Base-by-base conservation (phyloP, 2,329 filamentous ascomycete species). In the Diaporthe ampelina region DNA sequence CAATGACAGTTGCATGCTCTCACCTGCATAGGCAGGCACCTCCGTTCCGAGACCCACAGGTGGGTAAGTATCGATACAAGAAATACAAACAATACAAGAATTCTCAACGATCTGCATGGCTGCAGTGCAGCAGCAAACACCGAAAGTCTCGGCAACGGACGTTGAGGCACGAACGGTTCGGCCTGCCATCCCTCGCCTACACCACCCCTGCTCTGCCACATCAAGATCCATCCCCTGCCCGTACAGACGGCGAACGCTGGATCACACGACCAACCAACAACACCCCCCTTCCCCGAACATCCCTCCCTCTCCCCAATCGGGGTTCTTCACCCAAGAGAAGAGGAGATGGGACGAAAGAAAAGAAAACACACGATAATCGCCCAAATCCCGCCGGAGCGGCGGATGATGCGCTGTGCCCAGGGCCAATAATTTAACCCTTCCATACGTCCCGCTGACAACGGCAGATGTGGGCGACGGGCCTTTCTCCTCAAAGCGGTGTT, bases 311-410 rank as follows among this genome's bases (percentile, higher is more conserved):
- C 8, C 32, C 61, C 61, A 65, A 65, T 50, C 43, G 61, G 45
- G 43, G 26, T 35, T 13, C 21, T 50, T 10, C 2, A n/a, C 21
- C 45, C 45, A 21, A 21, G 6, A 5, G 19, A 10, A 8, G n/a
- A 29, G 32, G 11, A 67, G 63, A 52, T 37, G 29, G 48, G 45
- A 67, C 29, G 61, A 52, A 59, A 43, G 15, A 35, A 13, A 65
- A 32, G n/a, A 13, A 65, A 48, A 37, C 35, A 11, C 35, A 37
- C 9, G 11, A 37, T 11, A 37, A 5, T 29, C 40, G 3, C 5
- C 43, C 43, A 67, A 19, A 37, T 35, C 29, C 26, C 40, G 40
- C 40, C 59, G 40, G 8, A 11, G 8, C 35, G n/a, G 15, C 21
- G 15, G 10, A 29, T 9, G 32, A n/a, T 15, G 24, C 2, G 40